Base-by-base conservation (phyloP, 768 basidiomycete genomes). In the Mycena leptocephala region DNA sequence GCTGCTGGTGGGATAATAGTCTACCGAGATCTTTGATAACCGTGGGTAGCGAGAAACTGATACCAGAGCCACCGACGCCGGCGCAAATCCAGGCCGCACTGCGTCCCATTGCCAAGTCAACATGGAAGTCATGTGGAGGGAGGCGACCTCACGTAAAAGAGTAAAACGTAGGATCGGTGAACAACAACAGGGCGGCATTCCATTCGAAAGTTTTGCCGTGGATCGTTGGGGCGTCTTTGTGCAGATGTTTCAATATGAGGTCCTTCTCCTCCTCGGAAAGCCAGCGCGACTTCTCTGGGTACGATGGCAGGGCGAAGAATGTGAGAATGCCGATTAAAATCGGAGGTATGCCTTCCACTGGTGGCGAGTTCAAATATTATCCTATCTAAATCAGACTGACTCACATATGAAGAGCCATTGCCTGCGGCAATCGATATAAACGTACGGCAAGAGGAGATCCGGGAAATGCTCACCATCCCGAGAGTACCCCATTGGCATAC, bases 211-310 rank as follows among this genome's bases (percentile, higher is more conserved):
- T 79, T 35, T 75, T 79, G 6, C 72, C 70, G 28, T 61, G 51
- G 28, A 74, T 76, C 2, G 68, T 74, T 13, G 80, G 80, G 0
- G 80, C 79, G 68, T 78, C 62, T 20, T 72, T 70, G 41, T 77
- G 74, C 11, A 81, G 70, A 64, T 87, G 84, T 7, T 78, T 72
- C 10, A 88, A 51, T 43, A 87, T 84, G 55, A 82, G 71, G 16
- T 77, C 81, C 22, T 83, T 78, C 80, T 89, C 88, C 20, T 80
- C 72, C 1, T 80, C 81, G 2, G 83, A 84, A 39, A 89, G 81
- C 82, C 87, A 88, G 35, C 78, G 80, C 26, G 81, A 75, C 2
- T 86, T 85, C n/a, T 87, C 85, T 8, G 88, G 88, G 80, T 86
- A 89, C 77, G 88, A 87, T 24, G 86, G 84, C 11, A 89, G 83